Conservation (phyloP, 768 basidiomycete genomes). For the Hydnomerulius pinastri region DNA sequence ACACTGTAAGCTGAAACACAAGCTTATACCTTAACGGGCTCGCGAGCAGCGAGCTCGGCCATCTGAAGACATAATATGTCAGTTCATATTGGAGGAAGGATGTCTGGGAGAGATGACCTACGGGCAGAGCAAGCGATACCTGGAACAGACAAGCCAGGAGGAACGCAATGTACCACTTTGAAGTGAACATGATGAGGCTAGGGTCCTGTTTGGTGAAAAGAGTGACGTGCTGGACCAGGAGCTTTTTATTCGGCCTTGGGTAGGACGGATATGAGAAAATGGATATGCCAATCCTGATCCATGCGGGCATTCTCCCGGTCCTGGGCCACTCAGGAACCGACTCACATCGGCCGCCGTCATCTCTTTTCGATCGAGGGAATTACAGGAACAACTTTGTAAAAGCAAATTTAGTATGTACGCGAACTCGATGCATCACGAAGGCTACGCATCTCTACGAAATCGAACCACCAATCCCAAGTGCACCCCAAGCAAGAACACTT, state of each 20-base stretch:
- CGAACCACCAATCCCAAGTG: not conserved
- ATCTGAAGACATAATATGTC: conserved; percentile 11
- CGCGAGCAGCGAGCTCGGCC: conserved; percentile 5
- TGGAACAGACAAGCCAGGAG: conserved; percentile 21
- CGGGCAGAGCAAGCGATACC: conserved; percentile 26
- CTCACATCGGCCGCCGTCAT: conserved; percentile 25
- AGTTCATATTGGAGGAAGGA: not conserved
- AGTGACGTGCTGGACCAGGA: not conserved
- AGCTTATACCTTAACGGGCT: conserved; percentile 10
- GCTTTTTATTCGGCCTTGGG: conserved; percentile 24
- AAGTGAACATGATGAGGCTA: conserved; percentile 16
- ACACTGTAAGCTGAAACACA: not conserved
- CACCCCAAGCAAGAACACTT: conserved; percentile 9
- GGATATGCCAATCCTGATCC: conserved; percentile 18
- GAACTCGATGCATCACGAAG: conserved; percentile 11
- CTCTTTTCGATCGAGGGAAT: conserved; percentile 15
- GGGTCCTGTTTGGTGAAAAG: conserved; percentile 1
- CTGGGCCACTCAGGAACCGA: conserved; percentile 25
- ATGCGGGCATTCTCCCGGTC: conserved; percentile 19
- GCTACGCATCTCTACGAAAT: too few species aligned
- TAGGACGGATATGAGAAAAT: conserved; percentile 24
- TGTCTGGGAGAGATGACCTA: conserved; percentile 1
- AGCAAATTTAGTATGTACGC: conserved; percentile 9
- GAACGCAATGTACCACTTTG: conserved; percentile 23
- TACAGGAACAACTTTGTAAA: conserved; percentile 22